Base-by-base conservation (phyloP, 2,329 filamentous ascomycete species). In the Fragosphaeria purpurea region DNA sequence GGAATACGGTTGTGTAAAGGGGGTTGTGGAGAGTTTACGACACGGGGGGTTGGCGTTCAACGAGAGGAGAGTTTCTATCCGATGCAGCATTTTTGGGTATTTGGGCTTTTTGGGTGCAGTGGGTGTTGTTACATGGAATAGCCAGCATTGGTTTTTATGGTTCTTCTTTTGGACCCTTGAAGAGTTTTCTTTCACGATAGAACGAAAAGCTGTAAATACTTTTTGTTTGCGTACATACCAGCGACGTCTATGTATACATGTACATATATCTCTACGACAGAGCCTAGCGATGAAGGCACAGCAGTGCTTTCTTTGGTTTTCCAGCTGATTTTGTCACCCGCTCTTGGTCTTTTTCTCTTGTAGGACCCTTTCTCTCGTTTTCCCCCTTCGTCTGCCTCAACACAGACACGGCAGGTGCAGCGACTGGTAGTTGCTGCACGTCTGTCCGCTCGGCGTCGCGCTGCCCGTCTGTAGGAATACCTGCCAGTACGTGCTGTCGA, bases 401-500 rank as follows among this genome's bases (percentile, higher is more conserved):
- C 73, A 76, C 39, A 77, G 57, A 55, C 73, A 76, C 35, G 74
- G 75, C 57, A 77, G 59, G 62, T 78, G 75, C 50, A 78, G 64
- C 33, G 72, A 75, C 65, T 77, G 73, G 52, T 72, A 76, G 59
- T 77, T 77, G 56, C 71, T 77, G 57, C 75, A 78, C 5, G 66
- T 71, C 61, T 64, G 65, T 2, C 72, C 74, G 47, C 66, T 69
- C 2, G 75, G 74, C 38, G 64, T 65, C 40, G 74, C 71, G 46
- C 68, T 73, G 1, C 75, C 74, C 2, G 71, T 77, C 62, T 78
- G 75, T 44, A 78, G 61, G 55, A 70, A 78, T 11, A 77, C 56
- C 61, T 75, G 71, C 62, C 72, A 77, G 46, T 73, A 76, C 6
- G 61, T 59, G 1, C 59, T 63, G 10, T 65, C 64, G 10, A 70